Conservation (phyloP, 225 moss, liverwort and hornwort species). For the Marchantia polymorpha region DNA sequence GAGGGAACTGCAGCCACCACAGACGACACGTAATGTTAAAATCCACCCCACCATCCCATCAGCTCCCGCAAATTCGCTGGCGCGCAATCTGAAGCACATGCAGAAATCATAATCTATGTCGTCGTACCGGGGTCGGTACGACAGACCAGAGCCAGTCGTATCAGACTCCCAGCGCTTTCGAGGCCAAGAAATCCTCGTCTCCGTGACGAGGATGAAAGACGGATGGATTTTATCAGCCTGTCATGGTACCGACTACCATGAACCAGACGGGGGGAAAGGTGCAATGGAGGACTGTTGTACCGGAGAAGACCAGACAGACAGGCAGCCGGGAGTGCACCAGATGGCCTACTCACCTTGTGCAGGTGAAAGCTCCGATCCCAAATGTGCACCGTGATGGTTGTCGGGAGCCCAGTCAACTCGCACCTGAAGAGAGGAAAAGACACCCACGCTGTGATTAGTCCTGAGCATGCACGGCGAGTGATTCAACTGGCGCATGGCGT, state of each 20-base stretch:
- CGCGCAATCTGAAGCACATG: neutral
- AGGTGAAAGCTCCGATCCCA: slow-evolving; percentile 58
- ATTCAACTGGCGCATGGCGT: too few species aligned
- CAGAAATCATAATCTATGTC: neutral
- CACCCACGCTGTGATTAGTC: neutral
- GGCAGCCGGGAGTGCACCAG: too few species aligned
- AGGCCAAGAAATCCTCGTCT: neutral
- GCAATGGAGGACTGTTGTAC: neutral
- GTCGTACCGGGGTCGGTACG: neutral
- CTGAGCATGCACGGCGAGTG: neutral
- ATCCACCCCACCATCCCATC: neutral
- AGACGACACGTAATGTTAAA: neutral
- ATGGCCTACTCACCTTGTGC: slow-evolving; percentile 49
- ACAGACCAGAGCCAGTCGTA: neutral
- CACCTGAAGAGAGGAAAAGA: slow-evolving; percentile 31
- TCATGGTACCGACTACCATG: neutral
- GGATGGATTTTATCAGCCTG: neutral
- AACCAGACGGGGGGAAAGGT: neutral
- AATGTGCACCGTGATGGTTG: slow-evolving; percentile 58
- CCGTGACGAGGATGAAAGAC: neutral
- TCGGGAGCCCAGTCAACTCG: slow-evolving; percentile 66
- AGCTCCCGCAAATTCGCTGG: neutral
- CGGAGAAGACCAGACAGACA: neutral
- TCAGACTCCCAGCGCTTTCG: neutral
- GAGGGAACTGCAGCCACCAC: slow-evolving; percentile 43